Percentiles rank a stretch among this genome's conserved stretches.
Evolutionary conservation across 306 rosid genomes (phyloP).

Genomic region (Cyclanthera cordifolia): DNA sequence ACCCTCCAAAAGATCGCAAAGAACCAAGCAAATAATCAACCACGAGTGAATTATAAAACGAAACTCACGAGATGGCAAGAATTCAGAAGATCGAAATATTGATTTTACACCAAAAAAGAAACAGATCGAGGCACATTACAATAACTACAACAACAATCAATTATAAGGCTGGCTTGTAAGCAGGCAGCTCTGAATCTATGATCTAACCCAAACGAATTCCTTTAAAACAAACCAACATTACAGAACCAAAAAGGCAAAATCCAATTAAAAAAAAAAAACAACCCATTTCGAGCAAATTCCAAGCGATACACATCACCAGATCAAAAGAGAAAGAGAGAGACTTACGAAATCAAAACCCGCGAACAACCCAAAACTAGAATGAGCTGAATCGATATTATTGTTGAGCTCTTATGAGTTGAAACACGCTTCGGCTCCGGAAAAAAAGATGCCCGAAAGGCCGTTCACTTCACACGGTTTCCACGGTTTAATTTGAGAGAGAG

Average conservation of each 20-base stretch:
- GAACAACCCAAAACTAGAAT: neutral
- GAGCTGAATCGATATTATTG: neutral
- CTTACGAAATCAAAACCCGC: slow-evolving; percentile 1
- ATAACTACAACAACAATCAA: neutral
- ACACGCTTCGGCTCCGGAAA: slow-evolving; percentile 6
- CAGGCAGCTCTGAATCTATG: neutral
- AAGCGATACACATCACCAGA: neutral
- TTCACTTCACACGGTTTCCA: slow-evolving; percentile 10
- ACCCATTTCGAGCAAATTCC: neutral
- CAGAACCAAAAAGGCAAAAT: neutral
- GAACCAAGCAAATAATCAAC: neutral
- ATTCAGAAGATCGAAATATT: neutral
- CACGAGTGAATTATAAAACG: neutral
- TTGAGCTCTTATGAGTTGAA: neutral
- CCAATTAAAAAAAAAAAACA: neutral
- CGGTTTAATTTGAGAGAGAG: neutral
- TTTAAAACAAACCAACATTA: neutral
- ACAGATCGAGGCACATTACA: neutral
- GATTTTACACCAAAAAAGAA: neutral
- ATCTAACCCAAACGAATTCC: neutral
- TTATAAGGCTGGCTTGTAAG: neutral
- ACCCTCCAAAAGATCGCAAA: neutral
- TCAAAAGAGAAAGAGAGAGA: neutral
- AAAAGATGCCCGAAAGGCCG: neutral
- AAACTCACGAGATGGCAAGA: neutral